Conservation (phyloP, 2,329 filamentous ascomycete genomes). For the Aureobasidium mangrovei region DNA sequence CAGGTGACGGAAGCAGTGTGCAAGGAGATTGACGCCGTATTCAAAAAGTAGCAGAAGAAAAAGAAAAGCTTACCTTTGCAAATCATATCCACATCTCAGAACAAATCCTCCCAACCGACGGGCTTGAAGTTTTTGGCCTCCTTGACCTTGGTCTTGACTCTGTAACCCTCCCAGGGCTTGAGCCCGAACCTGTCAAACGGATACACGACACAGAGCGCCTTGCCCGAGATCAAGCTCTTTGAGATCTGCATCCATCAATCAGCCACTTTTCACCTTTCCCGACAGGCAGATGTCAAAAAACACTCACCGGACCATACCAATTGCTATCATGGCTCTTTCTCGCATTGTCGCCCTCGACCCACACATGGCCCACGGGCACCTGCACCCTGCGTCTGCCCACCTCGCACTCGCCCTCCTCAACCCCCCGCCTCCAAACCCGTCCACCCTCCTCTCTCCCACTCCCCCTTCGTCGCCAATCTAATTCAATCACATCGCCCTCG, state of each 20-base stretch:
- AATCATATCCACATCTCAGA: background rate
- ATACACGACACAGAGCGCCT: conserved; percentile 62
- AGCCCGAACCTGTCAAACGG: conserved; percentile 53
- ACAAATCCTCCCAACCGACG: conserved; percentile 7
- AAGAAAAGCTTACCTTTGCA: background rate
- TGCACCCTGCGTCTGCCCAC: conserved; percentile 35
- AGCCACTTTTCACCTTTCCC: background rate
- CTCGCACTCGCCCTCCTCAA: background rate
- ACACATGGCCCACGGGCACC: conserved; percentile 78
- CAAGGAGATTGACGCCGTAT: conserved; percentile 40
- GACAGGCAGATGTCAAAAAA: background rate
- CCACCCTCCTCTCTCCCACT: conserved; percentile 30
- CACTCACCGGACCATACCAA: conserved; percentile 63
- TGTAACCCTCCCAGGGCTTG: conserved; percentile 47
- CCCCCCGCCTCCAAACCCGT: conserved; percentile 18
- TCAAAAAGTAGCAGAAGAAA: conserved; percentile 20
- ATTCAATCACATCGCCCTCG: conserved; percentile 67
- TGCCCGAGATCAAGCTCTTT: conserved; percentile 64
- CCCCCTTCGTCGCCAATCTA: conserved; percentile 37
- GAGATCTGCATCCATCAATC: conserved; percentile 43
- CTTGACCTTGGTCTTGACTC: conserved; percentile 34
- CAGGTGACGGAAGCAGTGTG: conserved; percentile 52
- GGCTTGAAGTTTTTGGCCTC: background rate
- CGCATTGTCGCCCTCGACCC: conserved; percentile 87
- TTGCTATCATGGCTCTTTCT: conserved; percentile 74